Evolutionary conservation across 768 basidiomycete species (phyloP).

Genomic region (Gloeophyllum trabeum): DNA sequence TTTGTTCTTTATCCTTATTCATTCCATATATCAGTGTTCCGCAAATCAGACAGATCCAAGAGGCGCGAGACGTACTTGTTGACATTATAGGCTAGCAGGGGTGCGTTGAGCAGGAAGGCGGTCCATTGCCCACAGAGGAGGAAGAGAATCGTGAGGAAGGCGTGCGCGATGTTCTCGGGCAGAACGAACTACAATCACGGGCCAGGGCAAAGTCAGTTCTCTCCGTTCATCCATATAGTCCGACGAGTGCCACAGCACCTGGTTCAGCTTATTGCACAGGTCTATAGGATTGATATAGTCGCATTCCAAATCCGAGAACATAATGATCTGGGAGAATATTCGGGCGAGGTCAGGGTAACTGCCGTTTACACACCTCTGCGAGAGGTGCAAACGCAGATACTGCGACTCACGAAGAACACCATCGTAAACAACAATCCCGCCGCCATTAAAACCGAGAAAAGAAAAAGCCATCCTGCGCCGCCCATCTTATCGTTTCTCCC

Average conservation of each 20-base stretch:
- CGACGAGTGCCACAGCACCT: constrained; percentile 36
- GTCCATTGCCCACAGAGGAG: constrained; percentile 93
- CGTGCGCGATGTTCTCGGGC: constrained; percentile 93
- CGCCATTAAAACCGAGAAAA: constrained; percentile 92
- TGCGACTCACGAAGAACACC: constrained; percentile 84
- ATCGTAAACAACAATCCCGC: constrained; percentile 94
- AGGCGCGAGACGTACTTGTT: constrained; percentile 65
- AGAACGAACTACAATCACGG: constrained; percentile 68
- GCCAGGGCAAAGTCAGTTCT: background rate
- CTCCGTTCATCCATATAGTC: too few species aligned
- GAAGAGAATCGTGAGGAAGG: constrained; percentile 84
- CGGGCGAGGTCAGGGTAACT: background rate
- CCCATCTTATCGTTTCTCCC: background rate
- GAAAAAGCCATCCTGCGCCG: constrained; percentile 76
- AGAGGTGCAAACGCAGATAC: too few species aligned
- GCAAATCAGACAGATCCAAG: background rate
- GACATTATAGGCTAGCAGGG: constrained; percentile 80
- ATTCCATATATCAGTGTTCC: too few species aligned
- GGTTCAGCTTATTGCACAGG: constrained; percentile 98
- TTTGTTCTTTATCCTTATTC: constrained; percentile 88
- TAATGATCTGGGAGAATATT: constrained; percentile 72
- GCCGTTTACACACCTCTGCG: too few species aligned
- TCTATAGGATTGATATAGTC: constrained; percentile 99
- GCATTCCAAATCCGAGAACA: constrained; percentile 99
- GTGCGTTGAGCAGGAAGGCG: constrained; percentile 83